These are phyloP conservation scores for Chaetomidium leptoderma DNA, from an alignment of 495 filamentous ascomycete genomes.

Conservation along the genomic window DNA sequence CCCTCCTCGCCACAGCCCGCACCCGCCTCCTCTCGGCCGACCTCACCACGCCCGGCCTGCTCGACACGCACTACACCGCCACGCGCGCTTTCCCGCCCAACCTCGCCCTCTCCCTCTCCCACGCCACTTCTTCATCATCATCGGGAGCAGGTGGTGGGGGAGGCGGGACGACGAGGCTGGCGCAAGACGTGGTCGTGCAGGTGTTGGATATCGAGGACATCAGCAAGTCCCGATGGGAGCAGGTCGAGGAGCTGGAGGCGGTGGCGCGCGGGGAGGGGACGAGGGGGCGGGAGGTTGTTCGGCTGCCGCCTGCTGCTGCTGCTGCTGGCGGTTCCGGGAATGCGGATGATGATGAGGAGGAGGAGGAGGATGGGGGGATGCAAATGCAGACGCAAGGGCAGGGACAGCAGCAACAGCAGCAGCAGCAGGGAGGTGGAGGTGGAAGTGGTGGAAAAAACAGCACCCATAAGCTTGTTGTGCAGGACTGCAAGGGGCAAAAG, in stretches of 20 bases:
- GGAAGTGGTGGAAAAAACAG: conserved; percentile 44
- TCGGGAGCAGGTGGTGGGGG: background rate
- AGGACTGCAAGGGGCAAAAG: conserved; percentile 69
- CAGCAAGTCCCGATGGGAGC: conserved; percentile 69
- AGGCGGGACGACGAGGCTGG: conserved; percentile 51
- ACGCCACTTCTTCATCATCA: no score
- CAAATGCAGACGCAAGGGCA: background rate
- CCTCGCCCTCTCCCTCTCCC: conserved; percentile 40
- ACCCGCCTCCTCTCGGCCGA: conserved; percentile 77
- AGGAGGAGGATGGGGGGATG: no score
- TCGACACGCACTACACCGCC: conserved; percentile 37
- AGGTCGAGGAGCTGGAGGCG: conserved; percentile 81
- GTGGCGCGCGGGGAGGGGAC: conserved; percentile 77
- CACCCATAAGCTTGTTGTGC: conserved; percentile 75
- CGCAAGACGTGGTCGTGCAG: conserved; percentile 66
- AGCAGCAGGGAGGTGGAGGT: conserved; percentile 37
- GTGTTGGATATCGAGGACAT: conserved; percentile 82
- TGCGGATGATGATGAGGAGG: conserved; percentile 1
- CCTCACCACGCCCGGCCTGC: conserved; percentile 58
- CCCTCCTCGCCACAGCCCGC: conserved; percentile 71
- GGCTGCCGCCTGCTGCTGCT: conserved; percentile 50
- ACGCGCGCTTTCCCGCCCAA: conserved; percentile 56
- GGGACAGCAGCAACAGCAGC: conserved; percentile 2
- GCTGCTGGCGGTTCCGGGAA: conserved; percentile 33
- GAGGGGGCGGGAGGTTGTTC: conserved; percentile 75